phyloP scores from a whole-genome alignment of 2,329 filamentous ascomycete species.

The Zymoseptoria ardabiliae region DNA sequence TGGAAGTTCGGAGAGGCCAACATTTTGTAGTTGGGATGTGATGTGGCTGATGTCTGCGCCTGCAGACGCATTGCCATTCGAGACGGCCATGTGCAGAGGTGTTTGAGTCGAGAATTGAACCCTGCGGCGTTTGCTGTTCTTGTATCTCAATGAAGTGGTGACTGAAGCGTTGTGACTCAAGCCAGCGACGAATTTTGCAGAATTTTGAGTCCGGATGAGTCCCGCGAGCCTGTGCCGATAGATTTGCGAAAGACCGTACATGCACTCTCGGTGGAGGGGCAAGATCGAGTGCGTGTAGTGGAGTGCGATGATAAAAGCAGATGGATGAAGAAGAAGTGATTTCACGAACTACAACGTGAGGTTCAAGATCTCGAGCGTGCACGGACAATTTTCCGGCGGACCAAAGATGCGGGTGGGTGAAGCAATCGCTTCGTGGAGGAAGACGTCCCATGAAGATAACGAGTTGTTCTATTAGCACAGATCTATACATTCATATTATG shows the following conservation, averaged over 20 bases:
- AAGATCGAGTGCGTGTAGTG: not conserved
- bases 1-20: conserved; percentile 25
- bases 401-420: not conserved
- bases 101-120: not conserved
- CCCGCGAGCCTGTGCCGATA: conserved; percentile 5
- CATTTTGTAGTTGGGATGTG: conserved; percentile 23
- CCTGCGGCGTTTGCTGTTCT: conserved; percentile 1
- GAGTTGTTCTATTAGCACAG: not conserved
- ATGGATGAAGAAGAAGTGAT: not conserved
- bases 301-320: not conserved
- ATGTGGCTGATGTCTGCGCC: conserved; percentile 18
- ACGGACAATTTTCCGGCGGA: not conserved
- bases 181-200: conserved; percentile 3
- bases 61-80: conserved; percentile 10
- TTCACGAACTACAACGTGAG: not conserved
- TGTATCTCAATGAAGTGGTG: conserved; percentile 1
- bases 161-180: conserved; percentile 13
- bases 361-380: not conserved
- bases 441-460: not conserved
- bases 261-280: conserved; percentile 5
- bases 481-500: not conserved
- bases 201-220: conserved; percentile 2
- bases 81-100: conserved; percentile 14
- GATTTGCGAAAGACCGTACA: conserved; percentile 5
- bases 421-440: not conserved